These are phyloP conservation scores for Graphium sp. DNA, from an alignment of 2,329 filamentous ascomycete species.

Conservation along the genomic window DNA sequence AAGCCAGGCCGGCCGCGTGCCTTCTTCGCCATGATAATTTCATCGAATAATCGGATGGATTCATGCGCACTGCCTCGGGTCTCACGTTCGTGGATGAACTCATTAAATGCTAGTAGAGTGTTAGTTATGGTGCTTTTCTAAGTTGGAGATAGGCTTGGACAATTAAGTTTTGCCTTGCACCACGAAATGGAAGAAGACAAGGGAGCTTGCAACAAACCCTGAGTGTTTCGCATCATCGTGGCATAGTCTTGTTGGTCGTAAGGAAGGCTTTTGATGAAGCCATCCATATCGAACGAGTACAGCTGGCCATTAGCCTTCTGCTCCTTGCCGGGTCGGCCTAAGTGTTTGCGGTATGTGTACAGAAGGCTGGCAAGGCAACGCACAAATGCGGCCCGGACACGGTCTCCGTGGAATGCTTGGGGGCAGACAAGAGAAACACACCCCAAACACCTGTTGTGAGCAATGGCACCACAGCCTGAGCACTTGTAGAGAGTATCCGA, in stretches of 20 bases:
- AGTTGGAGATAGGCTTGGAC: too few relatives aligned
- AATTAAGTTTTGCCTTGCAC: conserved; percentile 1
- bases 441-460: conserved; percentile 44
- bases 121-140: conserved; percentile 6
- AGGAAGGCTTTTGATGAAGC: conserved; percentile 46
- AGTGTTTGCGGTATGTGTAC: conserved; percentile 48
- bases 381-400: conserved; percentile 46
- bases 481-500: conserved; percentile 63
- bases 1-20: conserved; percentile 48
- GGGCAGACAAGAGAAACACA: conserved; percentile 48
- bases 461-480: conserved; percentile 39
- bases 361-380: conserved; percentile 48
- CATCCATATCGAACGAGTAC: conserved; percentile 48
- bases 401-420: conserved; percentile 42
- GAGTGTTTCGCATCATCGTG: conserved; percentile 47
- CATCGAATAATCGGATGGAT: conserved; percentile 61
- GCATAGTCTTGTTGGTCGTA: conserved; percentile 50
- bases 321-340: conserved; percentile 40
- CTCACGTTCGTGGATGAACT: conserved; percentile 74
- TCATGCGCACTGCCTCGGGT: conserved; percentile 43
- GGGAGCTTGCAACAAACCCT: conserved; percentile 36
- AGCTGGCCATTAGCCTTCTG: conserved; percentile 43
- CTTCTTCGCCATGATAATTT: conserved; percentile 68
- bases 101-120: conserved; percentile 54
- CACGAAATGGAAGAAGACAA: background rate